Base-by-base conservation (phyloP, 2,329 filamentous ascomycete genomes). In the Lasiodiplodia citricola region DNA sequence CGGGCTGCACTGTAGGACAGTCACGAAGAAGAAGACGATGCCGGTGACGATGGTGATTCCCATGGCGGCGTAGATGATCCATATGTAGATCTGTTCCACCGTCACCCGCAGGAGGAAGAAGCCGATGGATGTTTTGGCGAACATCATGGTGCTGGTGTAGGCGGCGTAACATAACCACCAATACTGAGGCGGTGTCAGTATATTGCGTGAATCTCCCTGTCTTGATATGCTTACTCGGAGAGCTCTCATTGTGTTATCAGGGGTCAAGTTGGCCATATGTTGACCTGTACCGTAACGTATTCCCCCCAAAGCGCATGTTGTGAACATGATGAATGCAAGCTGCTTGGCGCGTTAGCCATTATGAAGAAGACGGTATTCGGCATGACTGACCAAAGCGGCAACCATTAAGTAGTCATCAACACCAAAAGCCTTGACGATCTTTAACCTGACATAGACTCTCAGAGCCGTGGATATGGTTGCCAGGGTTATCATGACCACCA, bases 1-100 rank as follows among this genome's bases (percentile, higher is more conserved):
- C 0, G 86, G 86, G 0, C 71, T 75, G 75, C 86, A 87, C 72
- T 87, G 85, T 18, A 87, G 80, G 0, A 85, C 71, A 6, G 84
- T 80, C 69, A 85, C 74, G 72, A 86, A 82, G 74, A 84, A 83
- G 74, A 81, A 81, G 60, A 78, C 72, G 57, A 78, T 68, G 56
- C 78, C 77, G 71, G 81, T 83, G 13, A 78, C 4, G 3, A 76
- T 75, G 2, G 78, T 76, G 4, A 78, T 67, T 6, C 68, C 60
- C 72, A 82, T 82, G 44, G 79, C 75, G 23, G 72, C 58, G 65
- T 77, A 78, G 68, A 84, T 79, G 68, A 83, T 78, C 69, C 72
- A 76, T n/a, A 67, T 41, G 52, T 67, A 41, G 37, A 60, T 5
- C 14, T 16, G 63, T 1, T 64, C 28, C 31, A 64, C 47, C 5